Evolutionary conservation across 1,139 yeast species (phyloP), one percentile per base, ranked within the genome.

Genomic region (Komagataea norvegica): DNA sequence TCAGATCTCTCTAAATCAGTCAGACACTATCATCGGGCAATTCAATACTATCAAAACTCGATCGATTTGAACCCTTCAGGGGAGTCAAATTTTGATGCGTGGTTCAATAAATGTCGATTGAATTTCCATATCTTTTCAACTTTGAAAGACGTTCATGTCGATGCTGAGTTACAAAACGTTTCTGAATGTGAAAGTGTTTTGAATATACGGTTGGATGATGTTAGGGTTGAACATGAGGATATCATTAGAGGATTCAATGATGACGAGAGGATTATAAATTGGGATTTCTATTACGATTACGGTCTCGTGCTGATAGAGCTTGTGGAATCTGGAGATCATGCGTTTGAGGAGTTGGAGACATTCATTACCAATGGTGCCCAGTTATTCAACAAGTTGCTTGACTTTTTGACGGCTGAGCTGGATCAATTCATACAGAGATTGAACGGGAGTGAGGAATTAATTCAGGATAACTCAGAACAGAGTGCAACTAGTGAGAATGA

Each of bases 1-100:
- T 70, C 77, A 0, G 80, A 75, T 46, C 51, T 75, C 6, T 57
- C 76, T 5, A 75, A 75, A 49, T 66, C 74, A 0, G 52, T 73
- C 19, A 49, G 81, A 30, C 73, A 74, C 45, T 75, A 73, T 51
- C 75, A 72, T 43, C 60, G 58, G 36, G 77, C 79, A 0, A 65
- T 63, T 41, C 52, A 52, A 17, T 48, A 52, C 27, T 75, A 75
- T 47, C 33, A 50, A 4, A 42, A 41, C 11, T 67, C 74, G 1
- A 55, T 60, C 8, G 17, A 34, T 9, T 11, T 45, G 40, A 35
- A 45, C 41, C 17, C 27, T 5, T 10, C 26, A 7, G 25, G 23
- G 9, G 18, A 42, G 28, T 21, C 34, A 37, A 14, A 46, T 13
- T 30, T 44, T 15, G 59, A 44, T 56, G 36, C 68, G 11, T 59